Conservation (phyloP, 176 grass and related monocot species). For the Aegilops speltoides region DNA sequence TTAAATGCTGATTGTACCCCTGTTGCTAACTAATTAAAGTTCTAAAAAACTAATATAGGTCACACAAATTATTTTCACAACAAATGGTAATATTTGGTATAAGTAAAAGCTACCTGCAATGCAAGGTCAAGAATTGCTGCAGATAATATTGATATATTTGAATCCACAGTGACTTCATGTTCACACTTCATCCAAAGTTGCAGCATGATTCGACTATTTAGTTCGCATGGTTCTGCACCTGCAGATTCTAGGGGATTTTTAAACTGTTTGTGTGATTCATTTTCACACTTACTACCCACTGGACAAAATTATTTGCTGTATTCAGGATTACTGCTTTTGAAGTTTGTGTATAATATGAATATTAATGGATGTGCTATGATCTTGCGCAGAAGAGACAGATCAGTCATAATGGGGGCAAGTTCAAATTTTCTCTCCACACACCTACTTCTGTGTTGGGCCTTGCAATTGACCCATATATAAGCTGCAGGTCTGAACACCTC, state of each 20-base stretch:
- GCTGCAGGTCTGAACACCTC: slow-evolving; percentile 57
- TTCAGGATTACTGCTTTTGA: neutral
- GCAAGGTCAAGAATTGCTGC: slow-evolving; percentile 78
- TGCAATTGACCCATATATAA: slow-evolving; percentile 81
- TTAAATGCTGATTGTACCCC: neutral
- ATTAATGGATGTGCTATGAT: neutral
- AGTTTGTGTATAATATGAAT: neutral
- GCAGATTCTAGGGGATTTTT: neutral
- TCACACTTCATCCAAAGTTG: neutral
- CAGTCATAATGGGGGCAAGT: slow-evolving; percentile 79
- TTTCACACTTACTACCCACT: neutral
- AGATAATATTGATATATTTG: neutral
- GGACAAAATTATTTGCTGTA: neutral
- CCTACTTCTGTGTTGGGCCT: slow-evolving; percentile 76
- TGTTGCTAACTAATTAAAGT: neutral
- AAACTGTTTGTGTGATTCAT: neutral
- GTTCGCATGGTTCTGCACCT: neutral
- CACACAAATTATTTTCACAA: neutral
- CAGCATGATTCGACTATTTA: neutral
- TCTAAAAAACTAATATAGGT: neutral
- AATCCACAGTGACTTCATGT: neutral
- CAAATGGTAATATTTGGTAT: neutral
- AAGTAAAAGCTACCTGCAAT: slow-evolving; percentile 67
- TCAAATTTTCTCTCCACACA: slow-evolving; percentile 64
- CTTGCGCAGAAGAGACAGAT: slow-evolving; percentile 73